Evolutionary conservation across 2,329 filamentous ascomycete species (phyloP).

Genomic region (Colletotrichum simmondsii): DNA sequence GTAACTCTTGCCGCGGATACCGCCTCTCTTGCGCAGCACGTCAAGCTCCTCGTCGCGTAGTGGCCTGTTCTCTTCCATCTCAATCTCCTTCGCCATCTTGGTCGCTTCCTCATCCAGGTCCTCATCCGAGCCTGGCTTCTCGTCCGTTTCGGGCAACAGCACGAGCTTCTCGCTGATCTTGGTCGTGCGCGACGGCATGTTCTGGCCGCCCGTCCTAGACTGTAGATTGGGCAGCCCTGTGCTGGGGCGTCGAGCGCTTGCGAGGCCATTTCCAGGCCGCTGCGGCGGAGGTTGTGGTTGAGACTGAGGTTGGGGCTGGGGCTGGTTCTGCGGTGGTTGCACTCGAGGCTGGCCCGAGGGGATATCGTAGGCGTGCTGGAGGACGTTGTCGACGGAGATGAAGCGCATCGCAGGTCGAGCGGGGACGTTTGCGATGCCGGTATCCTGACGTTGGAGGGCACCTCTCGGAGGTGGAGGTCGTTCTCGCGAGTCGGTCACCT

Average conservation of each 20-base stretch:
- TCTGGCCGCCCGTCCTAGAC: conserved; percentile 62
- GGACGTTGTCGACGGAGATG: conserved; percentile 92
- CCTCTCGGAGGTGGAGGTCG: conserved; percentile 46
- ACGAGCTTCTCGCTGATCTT: conserved; percentile 99
- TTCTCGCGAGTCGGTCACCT: conserved; percentile 53
- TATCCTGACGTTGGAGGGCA: conserved; percentile 46
- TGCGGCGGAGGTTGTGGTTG: conserved; percentile 60
- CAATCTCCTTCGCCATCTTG: conserved; percentile 48
- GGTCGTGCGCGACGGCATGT: conserved; percentile 85
- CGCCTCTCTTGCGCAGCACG: conserved; percentile 70
- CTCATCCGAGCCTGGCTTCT: conserved; percentile 62
- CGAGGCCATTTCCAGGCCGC: conserved; percentile 50
- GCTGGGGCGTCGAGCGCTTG: conserved; percentile 26
- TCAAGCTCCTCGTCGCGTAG: conserved; percentile 76
- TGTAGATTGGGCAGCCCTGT: conserved; percentile 44
- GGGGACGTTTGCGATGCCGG: conserved; percentile 40
- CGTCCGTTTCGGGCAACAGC: conserved; percentile 83
- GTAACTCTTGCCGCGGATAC: conserved; percentile 83
- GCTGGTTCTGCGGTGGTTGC: not conserved
- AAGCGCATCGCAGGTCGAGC: conserved; percentile 70
- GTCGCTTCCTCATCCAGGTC: conserved; percentile 60
- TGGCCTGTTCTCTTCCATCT: conserved; percentile 71
- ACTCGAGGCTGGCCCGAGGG: conserved; percentile 91
- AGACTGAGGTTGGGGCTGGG: not conserved
- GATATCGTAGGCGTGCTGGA: conserved; percentile 94